phyloP scores from a whole-genome alignment of 768 basidiomycete species.

The Lactarius sp. region DNA sequence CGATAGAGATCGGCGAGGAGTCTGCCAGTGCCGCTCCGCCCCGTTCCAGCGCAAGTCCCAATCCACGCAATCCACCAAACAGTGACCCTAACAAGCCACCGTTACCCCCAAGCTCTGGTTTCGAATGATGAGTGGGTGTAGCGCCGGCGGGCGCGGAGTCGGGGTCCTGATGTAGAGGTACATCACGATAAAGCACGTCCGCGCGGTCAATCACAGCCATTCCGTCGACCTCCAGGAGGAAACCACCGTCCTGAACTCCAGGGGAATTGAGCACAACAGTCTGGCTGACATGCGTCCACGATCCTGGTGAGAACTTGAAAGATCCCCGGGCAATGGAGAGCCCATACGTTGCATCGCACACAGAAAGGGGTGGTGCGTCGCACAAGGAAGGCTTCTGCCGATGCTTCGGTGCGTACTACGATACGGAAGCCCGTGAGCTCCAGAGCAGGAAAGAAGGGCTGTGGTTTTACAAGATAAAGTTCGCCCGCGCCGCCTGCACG shows the following conservation, averaged over 20 bases:
- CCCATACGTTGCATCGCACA: conserved; percentile 64
- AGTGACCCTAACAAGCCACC: neutral
- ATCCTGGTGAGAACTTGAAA: conserved; percentile 55
- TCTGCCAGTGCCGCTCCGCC: neutral
- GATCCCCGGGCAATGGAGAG: conserved; percentile 71
- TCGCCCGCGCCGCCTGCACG: conserved; percentile 63
- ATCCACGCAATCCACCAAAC: neutral
- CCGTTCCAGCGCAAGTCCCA: neutral
- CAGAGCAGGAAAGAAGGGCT: neutral
- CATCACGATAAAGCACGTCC: conserved; percentile 58
- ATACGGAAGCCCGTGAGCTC: neutral
- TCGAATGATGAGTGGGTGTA: conserved; percentile 8
- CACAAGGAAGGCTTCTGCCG: conserved; percentile 61
- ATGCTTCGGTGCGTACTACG: conserved; percentile 70
- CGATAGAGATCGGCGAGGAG: neutral
- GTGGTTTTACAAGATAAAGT: conserved; percentile 53
- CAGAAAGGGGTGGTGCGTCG: conserved; percentile 47
- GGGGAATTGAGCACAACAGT: conserved; percentile 70
- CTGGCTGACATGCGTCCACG: conserved; percentile 71
- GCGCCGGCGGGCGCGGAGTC: conserved; percentile 26
- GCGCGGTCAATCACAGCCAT: conserved; percentile 43
- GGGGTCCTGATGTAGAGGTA: neutral
- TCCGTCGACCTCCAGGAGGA: conserved; percentile 62
- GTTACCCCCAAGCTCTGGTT: neutral
- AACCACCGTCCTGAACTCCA: conserved; percentile 60